Conservation (phyloP, 2,329 filamentous ascomycete species). For the Tolypocladium album region DNA sequence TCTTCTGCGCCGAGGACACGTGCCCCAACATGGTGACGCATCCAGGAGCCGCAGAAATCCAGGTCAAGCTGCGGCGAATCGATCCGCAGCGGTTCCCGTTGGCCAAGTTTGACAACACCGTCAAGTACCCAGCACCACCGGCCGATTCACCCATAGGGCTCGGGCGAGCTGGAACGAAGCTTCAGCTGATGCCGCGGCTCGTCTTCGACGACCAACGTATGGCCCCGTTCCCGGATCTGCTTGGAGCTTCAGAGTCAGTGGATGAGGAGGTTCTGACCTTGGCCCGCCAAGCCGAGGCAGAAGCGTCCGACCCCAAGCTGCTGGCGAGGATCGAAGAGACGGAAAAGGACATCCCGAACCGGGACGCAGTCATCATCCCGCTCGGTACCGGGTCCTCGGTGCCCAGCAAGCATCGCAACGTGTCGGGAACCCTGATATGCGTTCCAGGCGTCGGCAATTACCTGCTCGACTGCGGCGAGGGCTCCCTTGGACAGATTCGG, state of each 20-base stretch:
- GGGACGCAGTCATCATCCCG: slow-evolving; percentile 72
- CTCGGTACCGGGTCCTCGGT: slow-evolving; percentile 85
- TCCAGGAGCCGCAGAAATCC: slow-evolving; percentile 53
- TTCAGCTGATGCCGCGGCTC: slow-evolving; percentile 36
- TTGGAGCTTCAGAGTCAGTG: slow-evolving; percentile 31
- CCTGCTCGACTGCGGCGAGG: slow-evolving; percentile 85
- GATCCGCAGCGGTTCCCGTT: slow-evolving; percentile 65
- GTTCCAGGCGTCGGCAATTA: slow-evolving; percentile 83
- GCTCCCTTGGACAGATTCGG: slow-evolving; percentile 77
- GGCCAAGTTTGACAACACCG: slow-evolving; percentile 51
- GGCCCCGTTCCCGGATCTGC: slow-evolving; percentile 33
- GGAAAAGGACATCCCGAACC: slow-evolving; percentile 57
- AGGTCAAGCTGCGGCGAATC: slow-evolving; percentile 59
- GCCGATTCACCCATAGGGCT: slow-evolving; percentile 19
- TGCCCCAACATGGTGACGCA: slow-evolving; percentile 68
- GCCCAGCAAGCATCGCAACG: slow-evolving; percentile 91
- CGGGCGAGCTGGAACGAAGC: slow-evolving; percentile 32
- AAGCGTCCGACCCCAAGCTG: slow-evolving; percentile 32
- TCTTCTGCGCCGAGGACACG: slow-evolving; percentile 64
- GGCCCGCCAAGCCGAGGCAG: slow-evolving; percentile 35
- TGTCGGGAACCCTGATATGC: slow-evolving; percentile 75
- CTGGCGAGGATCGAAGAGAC: slow-evolving; percentile 35
- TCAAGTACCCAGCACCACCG: slow-evolving; percentile 12
- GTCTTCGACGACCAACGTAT: slow-evolving; percentile 34
- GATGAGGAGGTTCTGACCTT: slow-evolving; percentile 35